phyloP scores from a whole-genome alignment of 1,284 basidiomycete genomes.

The Ustilago loliicola region DNA sequence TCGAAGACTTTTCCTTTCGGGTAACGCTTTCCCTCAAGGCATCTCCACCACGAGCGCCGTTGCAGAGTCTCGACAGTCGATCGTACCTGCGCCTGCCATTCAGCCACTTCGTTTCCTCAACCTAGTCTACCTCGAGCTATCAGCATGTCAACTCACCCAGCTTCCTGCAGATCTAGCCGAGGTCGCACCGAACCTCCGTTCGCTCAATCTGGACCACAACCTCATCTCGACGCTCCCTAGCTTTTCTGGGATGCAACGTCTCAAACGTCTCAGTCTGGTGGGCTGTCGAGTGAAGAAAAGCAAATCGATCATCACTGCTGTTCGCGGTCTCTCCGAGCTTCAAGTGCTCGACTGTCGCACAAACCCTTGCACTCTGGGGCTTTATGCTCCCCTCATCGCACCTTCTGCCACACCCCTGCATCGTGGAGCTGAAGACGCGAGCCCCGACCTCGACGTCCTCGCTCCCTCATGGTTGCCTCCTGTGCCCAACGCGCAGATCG shows the following conservation, averaged over 20 bases:
- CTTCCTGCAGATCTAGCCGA: conserved; percentile 80
- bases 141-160: conserved; percentile 84
- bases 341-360: conserved; percentile 63
- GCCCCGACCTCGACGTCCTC: conserved; percentile 8
- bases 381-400: conserved; percentile 64
- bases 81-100: conserved; percentile 9
- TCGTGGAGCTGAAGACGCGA: conserved; percentile 14
- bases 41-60: conserved; percentile 19
- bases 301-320: conserved; percentile 52
- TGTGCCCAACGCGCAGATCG: conserved; percentile 60
- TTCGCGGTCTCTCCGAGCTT: conserved; percentile 57
- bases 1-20: conserved; percentile 92
- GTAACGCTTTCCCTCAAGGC: conserved; percentile 74
- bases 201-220: conserved; percentile 77
- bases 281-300: conserved; percentile 62
- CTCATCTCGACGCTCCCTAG: conserved; percentile 57
- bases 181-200: conserved; percentile 86
- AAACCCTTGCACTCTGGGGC: conserved; percentile 67
- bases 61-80: conserved; percentile 14
- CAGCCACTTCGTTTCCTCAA: conserved; percentile 77
- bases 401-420: conserved; percentile 20
- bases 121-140: conserved; percentile 91
- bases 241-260: conserved; percentile 47
- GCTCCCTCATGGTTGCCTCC: conserved; percentile 51
- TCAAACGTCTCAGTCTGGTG: conserved; percentile 65